These are phyloP conservation scores for Fomitopsis schrenkii DNA, from an alignment of 1,284 basidiomycete species.

Conservation along the genomic window DNA sequence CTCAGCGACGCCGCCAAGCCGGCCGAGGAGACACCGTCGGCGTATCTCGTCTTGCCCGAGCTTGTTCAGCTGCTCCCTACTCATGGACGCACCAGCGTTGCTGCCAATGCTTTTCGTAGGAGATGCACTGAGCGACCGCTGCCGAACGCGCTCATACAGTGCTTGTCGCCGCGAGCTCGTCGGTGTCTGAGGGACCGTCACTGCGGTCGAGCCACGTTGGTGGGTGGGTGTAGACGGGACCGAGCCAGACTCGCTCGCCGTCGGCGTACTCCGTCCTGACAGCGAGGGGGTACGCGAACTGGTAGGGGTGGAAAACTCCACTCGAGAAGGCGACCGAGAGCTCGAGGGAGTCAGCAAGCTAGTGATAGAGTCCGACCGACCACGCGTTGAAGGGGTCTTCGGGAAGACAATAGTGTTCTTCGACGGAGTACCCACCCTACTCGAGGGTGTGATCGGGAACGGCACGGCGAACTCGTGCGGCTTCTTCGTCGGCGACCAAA, in stretches of 20 bases:
- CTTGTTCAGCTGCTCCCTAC: slow-evolving; percentile 63
- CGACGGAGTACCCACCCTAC: slow-evolving; percentile 30
- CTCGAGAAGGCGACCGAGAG: slow-evolving; percentile 17
- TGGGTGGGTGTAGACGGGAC: slow-evolving; percentile 62
- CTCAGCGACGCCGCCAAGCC: slow-evolving; percentile 75
- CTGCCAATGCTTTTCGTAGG: slow-evolving; percentile 53
- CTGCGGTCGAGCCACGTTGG: slow-evolving; percentile 49
- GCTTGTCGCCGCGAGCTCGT: slow-evolving; percentile 70
- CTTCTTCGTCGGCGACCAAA: slow-evolving; percentile 43
- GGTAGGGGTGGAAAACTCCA: slow-evolving; percentile 26
- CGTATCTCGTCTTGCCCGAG: slow-evolving; percentile 73
- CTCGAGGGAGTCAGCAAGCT: slow-evolving; percentile 19
- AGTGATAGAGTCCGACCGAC: slow-evolving; percentile 11
- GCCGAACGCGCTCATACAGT: slow-evolving; percentile 72
- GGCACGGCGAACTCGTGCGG: slow-evolving; percentile 42
- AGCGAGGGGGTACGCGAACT: slow-evolving; percentile 44
- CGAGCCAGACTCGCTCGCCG: slow-evolving; percentile 26
- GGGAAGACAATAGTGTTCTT: slow-evolving; percentile 46
- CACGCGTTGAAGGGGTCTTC: slow-evolving; percentile 30
- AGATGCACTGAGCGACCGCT: slow-evolving; percentile 59
- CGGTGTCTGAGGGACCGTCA: slow-evolving; percentile 62
- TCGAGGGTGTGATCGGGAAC: slow-evolving; percentile 44
- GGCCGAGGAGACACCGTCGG: slow-evolving; percentile 66
- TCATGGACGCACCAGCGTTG: slow-evolving; percentile 39
- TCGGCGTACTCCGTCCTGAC: slow-evolving; percentile 29